These are phyloP conservation scores for Saccharomycopsis hybrid DNA, from an alignment of 1,139 yeast species.

Conservation along the genomic window DNA sequence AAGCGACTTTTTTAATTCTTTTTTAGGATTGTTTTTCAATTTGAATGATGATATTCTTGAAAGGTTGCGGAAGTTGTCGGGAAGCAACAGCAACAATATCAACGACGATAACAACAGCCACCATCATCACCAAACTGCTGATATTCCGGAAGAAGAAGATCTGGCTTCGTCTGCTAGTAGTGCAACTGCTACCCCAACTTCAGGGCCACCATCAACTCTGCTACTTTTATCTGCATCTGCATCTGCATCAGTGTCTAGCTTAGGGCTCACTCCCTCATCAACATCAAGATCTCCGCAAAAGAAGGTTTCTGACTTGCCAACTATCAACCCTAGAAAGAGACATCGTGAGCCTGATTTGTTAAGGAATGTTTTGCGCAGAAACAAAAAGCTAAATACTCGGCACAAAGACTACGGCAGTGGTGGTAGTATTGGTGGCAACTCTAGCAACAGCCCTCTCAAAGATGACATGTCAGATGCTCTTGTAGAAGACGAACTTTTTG, in stretches of 20 bases:
- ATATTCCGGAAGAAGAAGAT: background rate
- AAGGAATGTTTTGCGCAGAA: slow-evolving; percentile 65
- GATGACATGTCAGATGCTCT: too few relatives aligned
- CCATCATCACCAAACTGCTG: too few relatives aligned
- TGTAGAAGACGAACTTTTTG: slow-evolving; percentile 27
- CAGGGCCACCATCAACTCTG: slow-evolving; percentile 12
- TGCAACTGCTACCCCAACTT: slow-evolving; percentile 20
- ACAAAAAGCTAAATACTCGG: slow-evolving; percentile 38
- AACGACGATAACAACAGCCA: slow-evolving; percentile 20
- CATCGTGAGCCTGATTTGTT: slow-evolving; percentile 60
- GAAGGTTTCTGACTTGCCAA: too few relatives aligned
- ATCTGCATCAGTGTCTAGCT: too few relatives aligned
- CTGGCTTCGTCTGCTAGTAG: background rate
- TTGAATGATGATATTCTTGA: slow-evolving; percentile 28
- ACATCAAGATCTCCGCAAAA: too few relatives aligned
- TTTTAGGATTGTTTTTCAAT: slow-evolving; percentile 64
- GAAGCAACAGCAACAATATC: slow-evolving; percentile 25
- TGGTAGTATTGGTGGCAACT: slow-evolving; percentile 22
- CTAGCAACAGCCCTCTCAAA: slow-evolving; percentile 18
- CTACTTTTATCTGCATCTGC: too few relatives aligned
- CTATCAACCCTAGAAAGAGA: slow-evolving; percentile 36
- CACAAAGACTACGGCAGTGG: slow-evolving; percentile 34
- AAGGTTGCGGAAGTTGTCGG: slow-evolving; percentile 7
- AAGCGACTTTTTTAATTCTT: slow-evolving; percentile 63
- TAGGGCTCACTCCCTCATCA: too few relatives aligned